Evolutionary conservation across 768 basidiomycete species (phyloP).

Genomic region (Termitomyces sp.): DNA sequence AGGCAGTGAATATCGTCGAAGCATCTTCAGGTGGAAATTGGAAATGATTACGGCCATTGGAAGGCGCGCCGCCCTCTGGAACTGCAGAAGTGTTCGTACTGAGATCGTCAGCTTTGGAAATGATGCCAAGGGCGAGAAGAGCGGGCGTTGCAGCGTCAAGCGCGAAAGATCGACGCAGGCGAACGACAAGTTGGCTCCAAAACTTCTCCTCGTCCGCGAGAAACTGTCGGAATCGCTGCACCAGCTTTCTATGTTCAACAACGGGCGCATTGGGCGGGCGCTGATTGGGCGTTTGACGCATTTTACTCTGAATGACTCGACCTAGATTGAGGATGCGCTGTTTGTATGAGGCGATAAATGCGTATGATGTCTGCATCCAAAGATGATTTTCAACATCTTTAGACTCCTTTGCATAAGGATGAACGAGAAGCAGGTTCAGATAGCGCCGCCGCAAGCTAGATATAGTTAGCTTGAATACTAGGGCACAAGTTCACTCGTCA

Average conservation of each 20-base stretch:
- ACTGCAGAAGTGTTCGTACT: constrained; percentile 12
- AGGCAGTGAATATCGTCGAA: constrained; percentile 31
- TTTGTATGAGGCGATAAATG: constrained; percentile 82
- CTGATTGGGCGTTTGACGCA: constrained; percentile 39
- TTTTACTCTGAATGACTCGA: constrained; percentile 42
- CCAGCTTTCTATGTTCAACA: constrained; percentile 82
- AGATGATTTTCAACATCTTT: constrained; percentile 80
- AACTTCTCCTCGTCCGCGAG: constrained; percentile 89
- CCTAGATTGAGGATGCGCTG: constrained; percentile 68
- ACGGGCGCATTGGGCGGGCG: constrained; percentile 35
- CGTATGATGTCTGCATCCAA: constrained; percentile 92
- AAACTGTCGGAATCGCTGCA: constrained; percentile 88
- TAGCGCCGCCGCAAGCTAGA: constrained; percentile 68
- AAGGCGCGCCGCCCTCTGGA: constrained; percentile 22
- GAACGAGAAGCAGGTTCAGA: constrained; percentile 62
- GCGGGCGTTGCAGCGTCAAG: constrained; percentile 62
- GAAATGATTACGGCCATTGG: constrained; percentile 52
- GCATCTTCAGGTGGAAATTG: constrained; percentile 61
- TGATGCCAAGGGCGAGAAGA: constrained; percentile 56
- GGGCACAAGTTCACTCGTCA: constrained; percentile 9
- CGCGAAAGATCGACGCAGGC: constrained; percentile 69
- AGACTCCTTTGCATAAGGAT: constrained; percentile 69
- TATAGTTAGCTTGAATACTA: constrained; percentile 12
- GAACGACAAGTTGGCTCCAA: constrained; percentile 77
- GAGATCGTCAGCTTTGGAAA: constrained; percentile 35